A percentile compares a stretch with the other conserved stretches of the same genome.
Evolutionary conservation across 352 stramenopile genomes (phyloP).

Genomic region (Plasmopara viticola): DNA sequence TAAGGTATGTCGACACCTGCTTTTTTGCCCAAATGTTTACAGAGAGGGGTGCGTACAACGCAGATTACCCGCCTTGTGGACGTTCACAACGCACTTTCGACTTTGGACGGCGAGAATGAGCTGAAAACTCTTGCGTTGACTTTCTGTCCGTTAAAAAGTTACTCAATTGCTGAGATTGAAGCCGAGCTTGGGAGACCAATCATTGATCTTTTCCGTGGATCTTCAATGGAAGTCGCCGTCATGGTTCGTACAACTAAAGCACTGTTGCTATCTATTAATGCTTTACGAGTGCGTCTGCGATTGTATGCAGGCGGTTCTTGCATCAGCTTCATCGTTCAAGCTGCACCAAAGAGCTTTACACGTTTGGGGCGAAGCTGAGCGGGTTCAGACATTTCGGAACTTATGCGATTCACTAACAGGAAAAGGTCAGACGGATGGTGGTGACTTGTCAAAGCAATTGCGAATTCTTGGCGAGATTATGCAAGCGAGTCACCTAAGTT

Average conservation of each 20-base stretch:
- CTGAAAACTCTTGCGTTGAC: constrained; percentile 23
- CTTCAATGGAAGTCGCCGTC: constrained; percentile 23
- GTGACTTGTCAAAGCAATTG: constrained; percentile 6
- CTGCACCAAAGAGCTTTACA: constrained; percentile 56
- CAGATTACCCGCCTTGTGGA: constrained; percentile 45
- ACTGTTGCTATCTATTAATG: no score
- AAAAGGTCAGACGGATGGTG: constrained; percentile 1
- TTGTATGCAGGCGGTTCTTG: constrained; percentile 27
- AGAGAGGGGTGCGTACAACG: not conserved
- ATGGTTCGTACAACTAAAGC: constrained; percentile 17
- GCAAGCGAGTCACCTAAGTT: constrained; percentile 58
- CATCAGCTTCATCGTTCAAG: constrained; percentile 28
- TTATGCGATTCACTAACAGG: constrained; percentile 16
- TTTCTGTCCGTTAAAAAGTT: constrained; percentile 24
- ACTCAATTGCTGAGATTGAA: constrained; percentile 25
- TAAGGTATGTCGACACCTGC: constrained; percentile 18
- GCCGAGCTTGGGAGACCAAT: constrained; percentile 19
- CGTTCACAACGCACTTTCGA: constrained; percentile 26
- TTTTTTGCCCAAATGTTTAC: not conserved
- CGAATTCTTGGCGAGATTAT: constrained; percentile 57
- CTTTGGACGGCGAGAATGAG: constrained; percentile 3
- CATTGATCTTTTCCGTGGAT: constrained; percentile 25
- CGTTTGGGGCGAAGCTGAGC: constrained; percentile 62
- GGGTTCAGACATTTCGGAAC: constrained; percentile 42
- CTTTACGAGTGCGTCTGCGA: no score